Evolutionary conservation across 1,284 basidiomycete genomes (phyloP), one percentile per base, ranked within the genome.

Genomic region (Marasmius fiardii): DNA sequence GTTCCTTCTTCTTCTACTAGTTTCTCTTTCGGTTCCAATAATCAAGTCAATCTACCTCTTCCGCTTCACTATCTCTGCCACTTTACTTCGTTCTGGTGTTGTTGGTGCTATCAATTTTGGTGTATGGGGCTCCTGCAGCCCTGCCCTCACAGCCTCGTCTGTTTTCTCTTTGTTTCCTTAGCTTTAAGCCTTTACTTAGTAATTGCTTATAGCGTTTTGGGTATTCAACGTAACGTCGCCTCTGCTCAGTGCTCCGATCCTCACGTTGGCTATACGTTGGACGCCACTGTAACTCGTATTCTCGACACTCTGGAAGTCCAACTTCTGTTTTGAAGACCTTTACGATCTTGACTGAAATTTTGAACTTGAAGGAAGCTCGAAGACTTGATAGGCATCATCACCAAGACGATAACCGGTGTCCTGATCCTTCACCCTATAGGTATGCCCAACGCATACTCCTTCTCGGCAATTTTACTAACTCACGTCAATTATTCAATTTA

Each of bases 81-180:
- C 63, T 24, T 50, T 77, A 45, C 60, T 77, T 33, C 61, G 71
- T 53, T 68, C 72, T 48, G 67, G 67, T 26, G 75, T 73, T 20
- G 66, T 58, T 21, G 77, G 67, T 16, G 67, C 64, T 44, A 76
- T 75, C 58, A 70, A 67, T 43, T 82, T 85, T 66, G 82, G 82
- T 56, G 74, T 83, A 53, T 86, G 78, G 77, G 83, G 84, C 34
- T 86, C 83, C 65, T 85, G 83, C 66, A 67, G 74, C 31, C 78
- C 77, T 37, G 69, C 70, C 16, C 63, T 80, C 54, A 68, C 77
- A 24, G 68, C 77, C 62, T 71, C 75, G 78, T 80, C 64, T 68
- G 77, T 69, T 26, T 43, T 51, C 43, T n/a, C 24, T 20, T 33
- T 37, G 49, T 56, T 53, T 43, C 55, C 55, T 41, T 58, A 54